A percentile compares a stretch with the other conserved stretches of the same genome.
Conservation (phyloP, 108 stramenopile genomes). For the Cylindrotheca fusiformis region DNA sequence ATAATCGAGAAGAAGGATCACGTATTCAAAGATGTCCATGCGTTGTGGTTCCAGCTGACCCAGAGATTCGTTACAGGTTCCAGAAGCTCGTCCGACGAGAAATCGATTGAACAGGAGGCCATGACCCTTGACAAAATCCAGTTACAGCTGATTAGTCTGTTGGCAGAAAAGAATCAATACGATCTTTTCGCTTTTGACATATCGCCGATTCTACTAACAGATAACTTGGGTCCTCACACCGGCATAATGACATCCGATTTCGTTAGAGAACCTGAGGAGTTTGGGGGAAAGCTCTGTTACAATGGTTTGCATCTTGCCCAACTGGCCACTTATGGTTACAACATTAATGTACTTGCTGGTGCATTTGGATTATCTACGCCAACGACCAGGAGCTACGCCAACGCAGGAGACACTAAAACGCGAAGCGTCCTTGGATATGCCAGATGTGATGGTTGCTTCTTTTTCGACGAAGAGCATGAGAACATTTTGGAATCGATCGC, state of each 20-base stretch:
- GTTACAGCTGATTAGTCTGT: conserved; percentile 18
- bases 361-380: conserved; percentile 63
- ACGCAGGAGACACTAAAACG: conserved; percentile 17
- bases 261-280: conserved; percentile 69
- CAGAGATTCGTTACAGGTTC: conserved; percentile 2
- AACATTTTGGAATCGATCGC: conserved; percentile 45
- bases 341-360: conserved; percentile 53
- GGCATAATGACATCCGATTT: conserved; percentile 62
- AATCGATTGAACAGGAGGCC: conserved; percentile 15
- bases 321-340: conserved; percentile 61
- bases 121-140: conserved; percentile 30
- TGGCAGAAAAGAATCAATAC: conserved; percentile 31
- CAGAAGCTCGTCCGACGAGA: conserved; percentile 9
- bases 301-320: conserved; percentile 68
- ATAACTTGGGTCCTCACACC: conserved; percentile 54
- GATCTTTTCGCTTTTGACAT: conserved; percentile 45
- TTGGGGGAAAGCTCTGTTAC: conserved; percentile 67
- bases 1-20: conserved; percentile 6
- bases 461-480: conserved; percentile 41
- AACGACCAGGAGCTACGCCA: conserved; percentile 16
- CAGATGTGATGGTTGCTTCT: conserved; percentile 50
- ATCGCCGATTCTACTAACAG: conserved; percentile 71
- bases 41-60: conserved; percentile 66
- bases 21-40: conserved; percentile 39
- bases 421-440: conserved; percentile 19